Conservation (phyloP, 257 asterid species). For the Verbascum thapsus region DNA sequence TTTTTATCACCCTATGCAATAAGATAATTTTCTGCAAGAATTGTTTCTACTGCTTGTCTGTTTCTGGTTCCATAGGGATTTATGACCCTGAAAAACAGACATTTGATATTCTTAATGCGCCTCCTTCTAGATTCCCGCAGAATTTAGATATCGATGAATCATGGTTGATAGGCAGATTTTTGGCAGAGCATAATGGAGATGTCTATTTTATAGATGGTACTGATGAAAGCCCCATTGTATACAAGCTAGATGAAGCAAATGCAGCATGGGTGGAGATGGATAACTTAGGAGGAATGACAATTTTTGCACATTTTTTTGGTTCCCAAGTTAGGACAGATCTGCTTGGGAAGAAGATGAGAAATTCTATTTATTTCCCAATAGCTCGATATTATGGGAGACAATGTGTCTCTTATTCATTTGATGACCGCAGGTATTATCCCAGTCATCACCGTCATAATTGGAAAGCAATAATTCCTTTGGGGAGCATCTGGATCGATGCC, state of each 20-base stretch:
- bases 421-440: constrained; percentile 67
- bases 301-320: constrained; percentile 81
- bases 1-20: constrained; percentile 46
- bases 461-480: constrained; percentile 78
- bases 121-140: constrained; percentile 70
- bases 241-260: constrained; percentile 57
- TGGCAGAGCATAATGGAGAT: constrained; percentile 89
- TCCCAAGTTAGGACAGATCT: constrained; percentile 76
- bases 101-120: constrained; percentile 65
- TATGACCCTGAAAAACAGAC: constrained; percentile 49
- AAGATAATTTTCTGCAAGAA: constrained; percentile 11
- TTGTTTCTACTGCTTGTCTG: constrained; percentile 51
- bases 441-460: constrained; percentile 73
- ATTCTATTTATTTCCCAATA: constrained; percentile 75
- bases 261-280: constrained; percentile 73
- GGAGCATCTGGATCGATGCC: constrained; percentile 85
- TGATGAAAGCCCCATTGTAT: constrained; percentile 66
- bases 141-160: constrained; percentile 56
- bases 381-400: constrained; percentile 78
- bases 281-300: constrained; percentile 61
- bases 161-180: constrained; percentile 90
- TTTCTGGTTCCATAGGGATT: constrained; percentile 57
- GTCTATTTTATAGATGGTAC: constrained; percentile 69
- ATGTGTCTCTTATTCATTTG: constrained; percentile 71
- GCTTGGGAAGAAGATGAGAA: constrained; percentile 79